A percentile compares a stretch with the other conserved stretches of the same genome.
These are phyloP conservation scores for Naumovozyma baii DNA, from an alignment of 805 yeast genomes.

Conservation along the genomic window DNA sequence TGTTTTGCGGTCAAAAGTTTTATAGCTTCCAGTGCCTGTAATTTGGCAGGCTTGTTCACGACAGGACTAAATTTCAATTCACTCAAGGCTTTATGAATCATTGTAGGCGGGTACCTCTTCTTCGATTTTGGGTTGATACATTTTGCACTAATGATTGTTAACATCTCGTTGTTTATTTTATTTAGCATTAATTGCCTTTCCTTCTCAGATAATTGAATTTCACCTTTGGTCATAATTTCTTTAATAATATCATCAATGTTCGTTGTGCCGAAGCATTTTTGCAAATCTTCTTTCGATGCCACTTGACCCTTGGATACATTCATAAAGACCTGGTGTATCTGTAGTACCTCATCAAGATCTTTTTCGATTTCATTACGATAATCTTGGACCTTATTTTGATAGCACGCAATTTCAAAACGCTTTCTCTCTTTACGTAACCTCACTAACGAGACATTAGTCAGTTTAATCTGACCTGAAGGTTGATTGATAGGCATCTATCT, in stretches of 20 bases:
- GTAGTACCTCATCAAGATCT: conserved; percentile 90
- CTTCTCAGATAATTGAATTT: conserved; percentile 86
- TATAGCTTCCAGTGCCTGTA: conserved; percentile 88
- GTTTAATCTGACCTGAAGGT: conserved; percentile 78
- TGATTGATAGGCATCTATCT: conserved; percentile 56
- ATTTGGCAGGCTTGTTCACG: conserved; percentile 66
- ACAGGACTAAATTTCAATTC: conserved; percentile 73
- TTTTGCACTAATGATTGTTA: conserved; percentile 76
- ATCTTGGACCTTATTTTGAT: conserved; percentile 94
- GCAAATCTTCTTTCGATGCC: conserved; percentile 78
- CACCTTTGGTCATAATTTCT: conserved; percentile 84
- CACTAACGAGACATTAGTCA: conserved; percentile 91
- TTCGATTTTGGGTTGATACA: conserved; percentile 85
- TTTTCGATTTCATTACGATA: conserved; percentile 66
- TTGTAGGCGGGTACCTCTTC: conserved; percentile 88
- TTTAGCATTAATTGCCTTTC: conserved; percentile 70
- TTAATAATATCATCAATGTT: conserved; percentile 65
- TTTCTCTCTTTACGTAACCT: conserved; percentile 84
- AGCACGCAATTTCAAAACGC: conserved; percentile 91
- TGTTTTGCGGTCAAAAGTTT: conserved; percentile 66
- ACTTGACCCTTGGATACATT: conserved; percentile 93
- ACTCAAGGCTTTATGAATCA: conserved; percentile 77
- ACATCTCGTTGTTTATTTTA: conserved; percentile 71
- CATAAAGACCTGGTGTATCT: conserved; percentile 86
- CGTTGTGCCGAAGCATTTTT: conserved; percentile 63